Evolutionary conservation across 2,329 filamentous ascomycete species (phyloP).

Genomic region (Aspergillus fumigatiaffinis): DNA sequence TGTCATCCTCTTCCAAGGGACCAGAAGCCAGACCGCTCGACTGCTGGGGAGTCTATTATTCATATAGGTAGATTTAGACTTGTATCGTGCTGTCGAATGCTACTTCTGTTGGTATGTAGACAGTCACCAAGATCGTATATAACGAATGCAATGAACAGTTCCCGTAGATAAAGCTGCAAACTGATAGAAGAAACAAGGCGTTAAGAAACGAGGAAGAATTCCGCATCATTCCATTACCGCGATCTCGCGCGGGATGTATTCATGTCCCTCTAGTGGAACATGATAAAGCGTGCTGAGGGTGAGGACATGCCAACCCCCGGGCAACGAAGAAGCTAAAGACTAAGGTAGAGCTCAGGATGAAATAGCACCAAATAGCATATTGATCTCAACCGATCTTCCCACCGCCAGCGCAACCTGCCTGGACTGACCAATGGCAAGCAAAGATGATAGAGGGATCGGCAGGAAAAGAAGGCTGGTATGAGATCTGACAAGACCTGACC

Average conservation of each 20-base stretch:
- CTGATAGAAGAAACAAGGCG: neutral
- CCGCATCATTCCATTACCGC: constrained; percentile 19
- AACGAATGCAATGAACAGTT: neutral
- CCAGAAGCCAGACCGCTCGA: too few species aligned
- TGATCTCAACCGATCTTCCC: neutral
- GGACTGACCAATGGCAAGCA: neutral
- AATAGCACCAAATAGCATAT: neutral
- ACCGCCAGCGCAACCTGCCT: neutral
- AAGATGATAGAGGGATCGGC: neutral
- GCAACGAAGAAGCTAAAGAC: neutral
- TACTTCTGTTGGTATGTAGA: too few species aligned
- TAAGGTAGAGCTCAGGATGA: neutral
- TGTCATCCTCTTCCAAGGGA: neutral
- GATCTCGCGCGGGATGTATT: constrained; percentile 23
- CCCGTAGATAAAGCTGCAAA: neutral
- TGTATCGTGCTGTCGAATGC: too few species aligned
- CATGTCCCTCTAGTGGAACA: constrained; percentile 16
- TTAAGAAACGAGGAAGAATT: neutral
- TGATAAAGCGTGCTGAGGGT: constrained; percentile 7
- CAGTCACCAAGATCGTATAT: neutral
- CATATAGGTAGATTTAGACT: too few species aligned
- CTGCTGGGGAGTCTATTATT: too few species aligned
- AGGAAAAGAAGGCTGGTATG: constrained; percentile 3
- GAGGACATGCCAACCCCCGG: neutral
- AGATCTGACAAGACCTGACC: constrained; percentile 9